Evolutionary conservation across 257 asterid species (phyloP), one percentile per base, ranked within the genome.

Genomic region (Solanum arcanum): DNA sequence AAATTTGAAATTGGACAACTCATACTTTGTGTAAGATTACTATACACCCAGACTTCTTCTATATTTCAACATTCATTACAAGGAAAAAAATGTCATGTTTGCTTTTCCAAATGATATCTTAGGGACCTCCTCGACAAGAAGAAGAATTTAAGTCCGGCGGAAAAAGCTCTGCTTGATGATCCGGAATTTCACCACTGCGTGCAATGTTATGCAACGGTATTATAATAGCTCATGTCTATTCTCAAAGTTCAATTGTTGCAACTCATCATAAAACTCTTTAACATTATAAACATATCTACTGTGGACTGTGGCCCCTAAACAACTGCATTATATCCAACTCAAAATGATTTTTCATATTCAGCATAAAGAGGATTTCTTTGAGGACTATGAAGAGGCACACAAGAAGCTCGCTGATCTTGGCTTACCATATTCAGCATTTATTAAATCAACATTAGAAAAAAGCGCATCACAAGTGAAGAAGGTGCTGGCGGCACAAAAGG

Each of bases 391-490:
- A 3, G 93, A 66, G 11, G 94, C 98, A 44, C 99, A 97, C 91
- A 97, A 95, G 89, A 95, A 92, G 86, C 96, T 97, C 21, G 94
- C 98, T 2, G 98, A 97, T 86, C 91, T 94, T 39, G 97, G 96
- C 60, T 94, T 96, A 76, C 91, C 91, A 14, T 89, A 92, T 44
- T 86, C 89, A 1, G 86, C 92, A 9, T 18, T 42, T 41, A 74
- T 81, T 76, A 88, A 83, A 56, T 56, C 64, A 18, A 56, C 5
- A 56, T 56, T 56, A 73, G 76, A 86, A 83, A 93, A 90, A 87
- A 56, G 64, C 4, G 83, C 74, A 27, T 64, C 86, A 39, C 5
- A 12, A 21, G 20, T 41, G 83, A 23, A 6, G 31, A 76, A 23
- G 33, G 9, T 23, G 56, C n/a, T 9, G 42, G 20, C 5, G 18